Conservation (phyloP, 2,329 filamentous ascomycete genomes). For the Xylaria sp. region DNA sequence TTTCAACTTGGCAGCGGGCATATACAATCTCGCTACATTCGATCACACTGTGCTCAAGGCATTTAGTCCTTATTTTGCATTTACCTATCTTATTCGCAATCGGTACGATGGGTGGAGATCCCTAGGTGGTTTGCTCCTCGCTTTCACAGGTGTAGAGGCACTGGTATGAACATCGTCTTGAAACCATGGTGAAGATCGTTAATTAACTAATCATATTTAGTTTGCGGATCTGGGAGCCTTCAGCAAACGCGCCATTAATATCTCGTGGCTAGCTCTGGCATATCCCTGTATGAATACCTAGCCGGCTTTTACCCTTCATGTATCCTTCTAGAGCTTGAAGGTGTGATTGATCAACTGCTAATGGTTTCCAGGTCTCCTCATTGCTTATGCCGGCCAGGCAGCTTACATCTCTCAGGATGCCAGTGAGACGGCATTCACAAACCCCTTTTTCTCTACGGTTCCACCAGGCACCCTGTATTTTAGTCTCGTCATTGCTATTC, state of each 20-base stretch:
- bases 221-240: constrained; percentile 21
- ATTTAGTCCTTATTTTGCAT: constrained; percentile 16
- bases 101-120: constrained; percentile 18
- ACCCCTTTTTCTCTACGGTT: constrained; percentile 17
- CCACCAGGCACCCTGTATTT: constrained; percentile 16
- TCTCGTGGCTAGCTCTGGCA: constrained; percentile 7
- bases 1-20: constrained; percentile 18
- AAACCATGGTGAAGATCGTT: background rate
- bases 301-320: background rate
- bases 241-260: constrained; percentile 16
- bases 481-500: constrained; percentile 18
- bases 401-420: constrained; percentile 15
- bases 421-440: constrained; percentile 12
- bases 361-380: constrained; percentile 6
- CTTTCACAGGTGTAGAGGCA: constrained; percentile 19
- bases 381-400: constrained; percentile 17
- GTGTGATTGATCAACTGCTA: background rate
- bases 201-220: background rate
- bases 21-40: constrained; percentile 17
- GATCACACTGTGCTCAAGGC: constrained; percentile 21
- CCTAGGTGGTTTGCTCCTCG: constrained; percentile 11
- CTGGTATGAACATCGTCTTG: background rate
- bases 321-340: background rate
- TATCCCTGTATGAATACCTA: constrained; percentile 7
- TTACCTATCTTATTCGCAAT: constrained; percentile 16